Percentiles rank a stretch among this genome's conserved stretches.
These are phyloP conservation scores for Hanseniaspora lachancei DNA, from an alignment of 805 yeast genomes.

Conservation along the genomic window DNA sequence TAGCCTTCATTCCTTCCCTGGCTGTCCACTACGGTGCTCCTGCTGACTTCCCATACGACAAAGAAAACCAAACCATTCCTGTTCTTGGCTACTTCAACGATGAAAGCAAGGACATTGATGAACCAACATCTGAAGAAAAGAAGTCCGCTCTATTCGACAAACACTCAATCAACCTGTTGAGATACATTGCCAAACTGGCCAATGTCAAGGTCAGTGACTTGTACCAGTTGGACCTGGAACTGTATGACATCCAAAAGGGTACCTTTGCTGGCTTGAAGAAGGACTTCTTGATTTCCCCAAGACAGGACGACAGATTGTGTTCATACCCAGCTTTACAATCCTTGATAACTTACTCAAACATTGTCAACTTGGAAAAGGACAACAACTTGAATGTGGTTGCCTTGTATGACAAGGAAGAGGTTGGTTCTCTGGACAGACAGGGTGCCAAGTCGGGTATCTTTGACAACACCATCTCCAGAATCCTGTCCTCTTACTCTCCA, in stretches of 20 bases:
- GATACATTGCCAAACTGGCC: slow-evolving; percentile 54
- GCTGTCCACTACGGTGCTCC: slow-evolving; percentile 79
- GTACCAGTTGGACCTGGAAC: slow-evolving; percentile 59
- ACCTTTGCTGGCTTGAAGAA: slow-evolving; percentile 60
- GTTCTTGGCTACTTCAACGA: slow-evolving; percentile 46
- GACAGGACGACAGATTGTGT: slow-evolving; percentile 76
- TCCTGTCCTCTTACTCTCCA: slow-evolving; percentile 26
- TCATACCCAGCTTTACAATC: slow-evolving; percentile 59
- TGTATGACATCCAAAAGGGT: slow-evolving; percentile 73
- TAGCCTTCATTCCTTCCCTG: slow-evolving; percentile 70
- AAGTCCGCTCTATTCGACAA: slow-evolving; percentile 52
- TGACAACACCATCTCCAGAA: slow-evolving; percentile 51
- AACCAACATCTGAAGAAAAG: slow-evolving; percentile 48
- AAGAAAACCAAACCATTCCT: slow-evolving; percentile 68
- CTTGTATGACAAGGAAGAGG: slow-evolving; percentile 68
- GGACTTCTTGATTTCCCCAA: slow-evolving; percentile 69
- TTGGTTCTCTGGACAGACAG: slow-evolving; percentile 66
- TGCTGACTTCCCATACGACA: slow-evolving; percentile 57
- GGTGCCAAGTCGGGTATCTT: slow-evolving; percentile 72
- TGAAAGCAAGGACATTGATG: slow-evolving; percentile 20
- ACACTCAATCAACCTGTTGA: slow-evolving; percentile 53
- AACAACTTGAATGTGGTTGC: slow-evolving; percentile 46
- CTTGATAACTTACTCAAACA: slow-evolving; percentile 36
- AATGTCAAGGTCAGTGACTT: slow-evolving; percentile 48
- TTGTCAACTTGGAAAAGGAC: slow-evolving; percentile 30